phyloP scores from a whole-genome alignment of 2,329 filamentous ascomycete genomes.

The Talaromyces sp. region DNA sequence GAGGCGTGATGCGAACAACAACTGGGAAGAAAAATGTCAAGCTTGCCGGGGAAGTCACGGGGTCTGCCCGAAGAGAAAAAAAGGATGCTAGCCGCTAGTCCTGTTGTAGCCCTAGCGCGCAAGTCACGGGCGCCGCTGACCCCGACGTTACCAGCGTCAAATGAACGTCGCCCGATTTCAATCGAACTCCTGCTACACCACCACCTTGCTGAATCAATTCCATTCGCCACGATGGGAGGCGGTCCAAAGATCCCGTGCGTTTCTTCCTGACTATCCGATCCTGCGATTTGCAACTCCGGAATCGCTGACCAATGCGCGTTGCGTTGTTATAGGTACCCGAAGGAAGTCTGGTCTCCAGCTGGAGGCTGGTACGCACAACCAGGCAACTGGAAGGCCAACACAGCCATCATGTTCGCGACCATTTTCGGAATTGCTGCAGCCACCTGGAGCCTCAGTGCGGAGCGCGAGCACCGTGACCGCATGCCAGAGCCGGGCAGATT shows the following conservation, averaged over 20 bases:
- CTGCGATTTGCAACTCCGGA: neutral
- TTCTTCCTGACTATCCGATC: conserved; percentile 32
- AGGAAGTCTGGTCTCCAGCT: conserved; percentile 98
- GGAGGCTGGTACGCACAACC: conserved; percentile 98
- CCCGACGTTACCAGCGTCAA: conserved; percentile 11
- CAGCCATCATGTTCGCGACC: conserved; percentile 65
- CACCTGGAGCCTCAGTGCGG: conserved; percentile 68
- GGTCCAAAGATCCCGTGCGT: conserved; percentile 71
- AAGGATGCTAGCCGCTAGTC: conserved; percentile 23
- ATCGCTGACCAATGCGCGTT: conserved; percentile 19
- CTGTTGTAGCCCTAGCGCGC: conserved; percentile 14
- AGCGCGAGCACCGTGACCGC: conserved; percentile 66
- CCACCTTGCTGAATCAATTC: conserved; percentile 15
- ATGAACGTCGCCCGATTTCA: conserved; percentile 9
- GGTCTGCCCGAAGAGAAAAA: conserved; percentile 26
- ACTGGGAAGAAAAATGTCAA: conserved; percentile 34
- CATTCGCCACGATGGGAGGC: conserved; percentile 57
- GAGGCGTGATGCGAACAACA: conserved; percentile 11
- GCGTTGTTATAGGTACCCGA: conserved; percentile 67
- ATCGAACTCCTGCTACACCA: neutral
- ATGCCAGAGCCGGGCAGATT: conserved; percentile 75
- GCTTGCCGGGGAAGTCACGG: conserved; percentile 35
- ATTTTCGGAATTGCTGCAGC: conserved; percentile 65
- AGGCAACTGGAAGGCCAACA: conserved; percentile 92
- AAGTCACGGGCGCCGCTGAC: conserved; percentile 19